Conservation (phyloP, 208 protist genomes). For the Borovskyia barvae region DNA sequence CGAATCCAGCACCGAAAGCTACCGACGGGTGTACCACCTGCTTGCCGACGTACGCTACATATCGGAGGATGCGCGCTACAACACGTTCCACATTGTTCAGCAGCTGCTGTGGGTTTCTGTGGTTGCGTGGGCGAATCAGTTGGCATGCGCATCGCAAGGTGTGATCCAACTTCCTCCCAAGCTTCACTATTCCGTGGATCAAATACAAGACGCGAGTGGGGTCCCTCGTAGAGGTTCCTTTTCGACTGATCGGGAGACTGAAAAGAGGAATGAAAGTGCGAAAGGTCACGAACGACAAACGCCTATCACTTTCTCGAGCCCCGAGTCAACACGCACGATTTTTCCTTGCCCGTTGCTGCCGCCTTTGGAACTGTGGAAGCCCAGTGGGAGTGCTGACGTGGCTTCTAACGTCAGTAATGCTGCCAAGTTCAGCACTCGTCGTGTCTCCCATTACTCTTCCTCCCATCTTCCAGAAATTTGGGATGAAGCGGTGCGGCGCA, state of each 20-base stretch:
- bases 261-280: too few relatives aligned
- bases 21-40: constrained; percentile 23
- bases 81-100: constrained; percentile 26
- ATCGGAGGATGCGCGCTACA: constrained; percentile 28
- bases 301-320: too few relatives aligned
- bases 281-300: too few relatives aligned
- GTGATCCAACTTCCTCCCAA: constrained; percentile 17
- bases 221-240: too few relatives aligned
- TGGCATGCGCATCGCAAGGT: constrained; percentile 38
- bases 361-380: constrained; percentile 18
- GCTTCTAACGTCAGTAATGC: too few relatives aligned
- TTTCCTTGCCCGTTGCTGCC: constrained; percentile 18
- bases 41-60: constrained; percentile 21
- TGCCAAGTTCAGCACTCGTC: too few relatives aligned
- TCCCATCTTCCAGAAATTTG: constrained; percentile 15
- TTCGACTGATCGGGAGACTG: too few relatives aligned
- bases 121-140: constrained; percentile 45
- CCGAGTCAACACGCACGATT: background rate
- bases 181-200: too few relatives aligned
- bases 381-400: background rate
- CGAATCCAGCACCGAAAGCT: constrained; percentile 16
- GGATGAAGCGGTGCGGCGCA: constrained; percentile 16
- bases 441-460: too few relatives aligned
- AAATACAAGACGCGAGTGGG: too few relatives aligned
- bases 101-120: constrained; percentile 42